Evolutionary conservation across 1,139 yeast genomes (phyloP).

Genomic region (Pichia sp.): DNA sequence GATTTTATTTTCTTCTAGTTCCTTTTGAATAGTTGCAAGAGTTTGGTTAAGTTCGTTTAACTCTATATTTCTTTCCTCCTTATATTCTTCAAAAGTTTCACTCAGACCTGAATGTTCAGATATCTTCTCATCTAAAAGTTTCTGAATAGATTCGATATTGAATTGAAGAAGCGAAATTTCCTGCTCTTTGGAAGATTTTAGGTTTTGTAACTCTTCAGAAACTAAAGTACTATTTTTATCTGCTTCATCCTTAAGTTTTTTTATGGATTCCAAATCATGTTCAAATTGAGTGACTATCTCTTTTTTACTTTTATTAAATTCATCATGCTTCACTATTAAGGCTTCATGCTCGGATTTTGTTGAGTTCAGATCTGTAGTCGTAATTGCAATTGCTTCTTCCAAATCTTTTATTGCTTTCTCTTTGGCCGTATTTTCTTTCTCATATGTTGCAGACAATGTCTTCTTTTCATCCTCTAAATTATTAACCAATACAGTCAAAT

Average conservation of each 20-base stretch:
- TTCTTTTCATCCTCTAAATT: slow-evolving; percentile 1
- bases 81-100: neutral
- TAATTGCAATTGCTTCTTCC: neutral
- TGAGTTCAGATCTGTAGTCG: neutral
- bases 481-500: neutral
- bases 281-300: neutral
- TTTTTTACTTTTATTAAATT: neutral
- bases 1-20: slow-evolving; percentile 4
- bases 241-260: neutral
- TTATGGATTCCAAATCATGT: neutral
- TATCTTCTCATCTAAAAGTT: slow-evolving; percentile 1
- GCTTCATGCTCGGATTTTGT: neutral
- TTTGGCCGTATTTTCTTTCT: slow-evolving; percentile 1
- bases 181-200: slow-evolving; percentile 2
- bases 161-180: slow-evolving; percentile 5
- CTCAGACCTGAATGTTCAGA: slow-evolving; percentile 1
- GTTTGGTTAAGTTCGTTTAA: neutral
- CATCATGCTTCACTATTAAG: neutral
- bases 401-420: neutral
- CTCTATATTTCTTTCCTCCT: slow-evolving; percentile 1
- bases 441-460: neutral
- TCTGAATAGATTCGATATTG: slow-evolving; percentile 1
- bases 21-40: neutral
- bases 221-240: neutral
- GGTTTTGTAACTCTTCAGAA: slow-evolving; percentile 5